These are phyloP conservation scores for Phytophthora constricta DNA, from an alignment of 352 stramenopile species.

Conservation along the genomic window DNA sequence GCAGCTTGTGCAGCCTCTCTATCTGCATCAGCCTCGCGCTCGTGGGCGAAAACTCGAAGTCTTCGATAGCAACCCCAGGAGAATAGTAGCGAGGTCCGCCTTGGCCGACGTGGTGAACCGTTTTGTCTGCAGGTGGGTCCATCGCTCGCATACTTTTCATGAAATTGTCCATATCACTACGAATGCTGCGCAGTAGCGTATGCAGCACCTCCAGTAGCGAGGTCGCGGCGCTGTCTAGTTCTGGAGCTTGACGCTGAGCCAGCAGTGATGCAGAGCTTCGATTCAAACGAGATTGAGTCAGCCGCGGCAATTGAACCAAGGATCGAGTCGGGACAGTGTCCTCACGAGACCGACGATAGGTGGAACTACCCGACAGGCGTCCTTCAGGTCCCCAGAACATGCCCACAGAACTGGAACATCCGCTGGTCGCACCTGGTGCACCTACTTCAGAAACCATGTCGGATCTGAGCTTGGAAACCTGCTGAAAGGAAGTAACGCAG, in stretches of 20 bases:
- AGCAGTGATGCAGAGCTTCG: background rate
- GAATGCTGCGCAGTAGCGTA: slow-evolving; percentile 54
- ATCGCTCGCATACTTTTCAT: slow-evolving; percentile 34
- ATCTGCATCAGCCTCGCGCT: slow-evolving; percentile 31
- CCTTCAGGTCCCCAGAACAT: slow-evolving; percentile 39
- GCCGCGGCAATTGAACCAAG: slow-evolving; percentile 6
- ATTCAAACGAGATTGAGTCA: slow-evolving; percentile 10
- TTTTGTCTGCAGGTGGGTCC: slow-evolving; percentile 31
- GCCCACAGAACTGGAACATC: slow-evolving; percentile 19
- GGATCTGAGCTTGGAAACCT: too few species aligned
- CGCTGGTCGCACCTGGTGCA: background rate
- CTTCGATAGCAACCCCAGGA: slow-evolving; percentile 37
- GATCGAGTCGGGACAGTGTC: background rate
- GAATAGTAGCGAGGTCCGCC: slow-evolving; percentile 30
- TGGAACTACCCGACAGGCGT: too few species aligned
- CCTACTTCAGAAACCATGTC: background rate
- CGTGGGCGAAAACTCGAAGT: slow-evolving; percentile 43
- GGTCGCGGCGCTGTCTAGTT: slow-evolving; percentile 16
- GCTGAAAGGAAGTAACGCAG: too few species aligned
- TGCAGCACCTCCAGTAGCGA: slow-evolving; percentile 57
- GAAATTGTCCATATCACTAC: slow-evolving; percentile 44
- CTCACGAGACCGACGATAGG: background rate
- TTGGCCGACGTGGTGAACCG: slow-evolving; percentile 13
- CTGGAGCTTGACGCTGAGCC: background rate
- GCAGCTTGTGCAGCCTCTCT: slow-evolving; percentile 33